Evolutionary conservation across 1,284 basidiomycete genomes (phyloP).

Genomic region (Psilocybe mexicana): DNA sequence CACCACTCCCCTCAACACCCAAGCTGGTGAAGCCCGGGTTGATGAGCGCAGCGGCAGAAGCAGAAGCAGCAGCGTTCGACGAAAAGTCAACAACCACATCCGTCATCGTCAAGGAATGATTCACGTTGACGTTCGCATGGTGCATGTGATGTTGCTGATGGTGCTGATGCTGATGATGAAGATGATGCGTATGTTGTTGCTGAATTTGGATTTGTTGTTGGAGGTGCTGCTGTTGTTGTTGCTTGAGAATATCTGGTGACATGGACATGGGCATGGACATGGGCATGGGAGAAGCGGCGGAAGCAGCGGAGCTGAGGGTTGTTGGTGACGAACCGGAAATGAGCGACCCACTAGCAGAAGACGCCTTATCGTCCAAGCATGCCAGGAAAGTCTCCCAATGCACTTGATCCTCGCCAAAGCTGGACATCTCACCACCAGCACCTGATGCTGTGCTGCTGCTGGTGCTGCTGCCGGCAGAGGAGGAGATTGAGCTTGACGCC

Average conservation of each 20-base stretch:
- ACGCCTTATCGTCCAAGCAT: slow-evolving; percentile 12
- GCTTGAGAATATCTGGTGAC: slow-evolving; percentile 47
- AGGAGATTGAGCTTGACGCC: slow-evolving; percentile 25
- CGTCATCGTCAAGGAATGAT: background rate
- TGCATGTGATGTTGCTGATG: background rate
- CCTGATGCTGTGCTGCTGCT: slow-evolving; percentile 27
- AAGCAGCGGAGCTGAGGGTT: slow-evolving; percentile 16
- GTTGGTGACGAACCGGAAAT: no score
- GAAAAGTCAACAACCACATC: background rate
- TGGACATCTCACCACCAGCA: slow-evolving; percentile 6
- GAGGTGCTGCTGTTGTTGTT: slow-evolving; percentile 13
- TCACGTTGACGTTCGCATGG: background rate
- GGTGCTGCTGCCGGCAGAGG: slow-evolving; percentile 35
- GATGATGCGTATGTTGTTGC: background rate
- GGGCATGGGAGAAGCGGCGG: slow-evolving; percentile 24
- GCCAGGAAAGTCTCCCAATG: slow-evolving; percentile 12
- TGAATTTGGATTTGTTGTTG: slow-evolving; percentile 3
- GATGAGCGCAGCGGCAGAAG: background rate
- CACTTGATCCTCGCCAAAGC: background rate
- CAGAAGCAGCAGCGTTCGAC: background rate
- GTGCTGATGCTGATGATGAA: background rate
- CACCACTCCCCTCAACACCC: background rate
- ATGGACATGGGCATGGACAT: slow-evolving; percentile 24
- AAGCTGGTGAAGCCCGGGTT: background rate
- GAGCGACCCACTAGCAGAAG: no score